Base-by-base conservation (phyloP, 345 rosid genomes). In the Erucastrum elatum region DNA sequence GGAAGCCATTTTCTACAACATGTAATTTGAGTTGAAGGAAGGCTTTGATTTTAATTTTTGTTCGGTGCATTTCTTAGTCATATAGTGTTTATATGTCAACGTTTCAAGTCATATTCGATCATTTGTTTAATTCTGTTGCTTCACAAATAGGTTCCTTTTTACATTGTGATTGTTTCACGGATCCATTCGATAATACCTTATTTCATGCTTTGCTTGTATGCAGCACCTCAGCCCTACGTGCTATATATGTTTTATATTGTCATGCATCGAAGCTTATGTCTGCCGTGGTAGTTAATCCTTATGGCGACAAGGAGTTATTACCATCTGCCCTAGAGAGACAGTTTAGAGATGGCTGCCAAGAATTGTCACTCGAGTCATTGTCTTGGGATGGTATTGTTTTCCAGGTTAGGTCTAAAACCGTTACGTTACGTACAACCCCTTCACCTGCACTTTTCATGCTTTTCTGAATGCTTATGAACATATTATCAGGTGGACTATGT, bases 271-370 rank as follows among this genome's bases (percentile, higher is more conserved):
- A 85, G 80, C 71, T 80, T 41, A 61, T 92, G 69, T 80, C 83
- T 78, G 88, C 88, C 66, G 90, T 90, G 81, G 90, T 91, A 41
- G 97, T 94, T 79, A 87, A 83, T 80, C 90, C 90, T 83, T 87
- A 84, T 78, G 88, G 80, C 56, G 86, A 82, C 77, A 87, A 87
- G 87, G 97, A 91, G 64, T 49, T 91, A 76, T 82, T 88, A 11
- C 74, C 91, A 74, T 77, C 89, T 81, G 82, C 89, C 78, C 90
- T 94, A 44, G 95, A 94, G 80, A 88, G 80, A 80, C 96, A 94
- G 83, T 91, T 88, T 77, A 88, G 87, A 77, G 97, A 94, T 85
- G 91, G 97, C 76, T 91, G 98, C 79, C 88, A 75, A 72, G 85
- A 90, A 56, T 76, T 90, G 84, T 90, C 87, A 69, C 72, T 80